Conservation (phyloP, 2,329 filamentous ascomycete species). For the Aspergillus pseudoglaucus region DNA sequence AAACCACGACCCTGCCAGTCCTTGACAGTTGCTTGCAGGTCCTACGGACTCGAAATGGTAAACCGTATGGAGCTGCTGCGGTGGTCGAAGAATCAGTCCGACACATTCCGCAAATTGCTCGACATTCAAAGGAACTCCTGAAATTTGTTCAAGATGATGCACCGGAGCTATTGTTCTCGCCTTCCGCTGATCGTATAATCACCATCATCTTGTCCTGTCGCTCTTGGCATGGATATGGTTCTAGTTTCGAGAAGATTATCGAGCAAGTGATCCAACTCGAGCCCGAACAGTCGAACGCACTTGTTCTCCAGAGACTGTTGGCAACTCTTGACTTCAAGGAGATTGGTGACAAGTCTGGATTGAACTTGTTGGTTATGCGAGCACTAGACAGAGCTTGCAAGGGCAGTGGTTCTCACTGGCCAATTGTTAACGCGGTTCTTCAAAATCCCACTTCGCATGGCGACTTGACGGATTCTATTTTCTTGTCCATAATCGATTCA, state of each 20-base stretch:
- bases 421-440: slow-evolving; percentile 31
- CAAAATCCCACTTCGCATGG: slow-evolving; percentile 31
- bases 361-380: slow-evolving; percentile 30
- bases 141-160: slow-evolving; percentile 52
- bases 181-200: slow-evolving; percentile 61
- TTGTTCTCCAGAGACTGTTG: slow-evolving; percentile 34
- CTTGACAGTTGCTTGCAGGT: slow-evolving; percentile 46
- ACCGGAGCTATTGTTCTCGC: slow-evolving; percentile 56
- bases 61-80: slow-evolving; percentile 59
- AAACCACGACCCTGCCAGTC: slow-evolving; percentile 33
- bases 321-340: slow-evolving; percentile 33
- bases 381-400: slow-evolving; percentile 30
- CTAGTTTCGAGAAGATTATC: slow-evolving; percentile 33
- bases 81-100: slow-evolving; percentile 50
- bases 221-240: slow-evolving; percentile 34
- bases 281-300: slow-evolving; percentile 24
- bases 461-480: slow-evolving; percentile 28
- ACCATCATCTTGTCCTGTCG: slow-evolving; percentile 57
- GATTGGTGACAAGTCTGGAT: slow-evolving; percentile 25
- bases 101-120: slow-evolving; percentile 36
- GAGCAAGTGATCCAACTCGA: slow-evolving; percentile 27
- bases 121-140: slow-evolving; percentile 38
- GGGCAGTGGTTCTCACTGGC: slow-evolving; percentile 33
- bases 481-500: slow-evolving; percentile 33
- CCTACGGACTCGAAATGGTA: slow-evolving; percentile 52